These are phyloP conservation scores for Scytalidium sp. DNA, from an alignment of 2,329 filamentous ascomycete genomes.

Conservation along the genomic window DNA sequence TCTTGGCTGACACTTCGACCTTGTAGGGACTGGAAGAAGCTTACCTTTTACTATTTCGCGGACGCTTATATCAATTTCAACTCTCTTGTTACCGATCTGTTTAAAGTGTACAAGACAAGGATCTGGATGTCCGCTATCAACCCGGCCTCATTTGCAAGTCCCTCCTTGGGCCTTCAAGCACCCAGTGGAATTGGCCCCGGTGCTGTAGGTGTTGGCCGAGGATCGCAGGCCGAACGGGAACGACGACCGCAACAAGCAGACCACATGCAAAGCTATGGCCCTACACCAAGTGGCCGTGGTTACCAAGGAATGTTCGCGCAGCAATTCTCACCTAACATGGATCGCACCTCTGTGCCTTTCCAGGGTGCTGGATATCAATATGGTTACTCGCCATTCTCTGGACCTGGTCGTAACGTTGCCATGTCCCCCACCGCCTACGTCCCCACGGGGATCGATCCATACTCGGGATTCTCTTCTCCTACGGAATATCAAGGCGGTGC, in stretches of 20 bases:
- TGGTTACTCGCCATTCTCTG: constrained; percentile 42
- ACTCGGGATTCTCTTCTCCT: constrained; percentile 37
- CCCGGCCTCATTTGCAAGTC: constrained; percentile 87
- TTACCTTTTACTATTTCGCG: constrained; percentile 99
- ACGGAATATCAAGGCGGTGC: constrained; percentile 43
- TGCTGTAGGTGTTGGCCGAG: constrained; percentile 53
- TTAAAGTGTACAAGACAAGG: constrained; percentile 98
- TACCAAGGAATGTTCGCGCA: constrained; percentile 40
- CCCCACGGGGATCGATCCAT: constrained; percentile 39
- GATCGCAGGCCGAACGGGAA: constrained; percentile 29
- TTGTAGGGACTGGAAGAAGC: constrained; percentile 91
- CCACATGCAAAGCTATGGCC: constrained; percentile 25
- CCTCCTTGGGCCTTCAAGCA: constrained; percentile 67
- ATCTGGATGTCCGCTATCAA: constrained; percentile 99
- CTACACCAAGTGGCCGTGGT: constrained; percentile 13
- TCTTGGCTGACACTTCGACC: constrained; percentile 18
- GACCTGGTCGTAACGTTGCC: constrained; percentile 33
- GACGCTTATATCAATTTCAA: constrained; percentile 99
- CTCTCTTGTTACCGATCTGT: constrained; percentile 90
- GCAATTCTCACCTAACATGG: constrained; percentile 39
- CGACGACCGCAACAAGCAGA: constrained; percentile 37
- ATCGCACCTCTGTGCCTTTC: constrained; percentile 35
- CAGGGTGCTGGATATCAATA: constrained; percentile 36
- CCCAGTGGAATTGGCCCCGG: constrained; percentile 65
- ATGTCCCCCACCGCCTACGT: constrained; percentile 31